Base-by-base conservation (phyloP, 2,329 filamentous ascomycete genomes). In the Fusarium musae region DNA sequence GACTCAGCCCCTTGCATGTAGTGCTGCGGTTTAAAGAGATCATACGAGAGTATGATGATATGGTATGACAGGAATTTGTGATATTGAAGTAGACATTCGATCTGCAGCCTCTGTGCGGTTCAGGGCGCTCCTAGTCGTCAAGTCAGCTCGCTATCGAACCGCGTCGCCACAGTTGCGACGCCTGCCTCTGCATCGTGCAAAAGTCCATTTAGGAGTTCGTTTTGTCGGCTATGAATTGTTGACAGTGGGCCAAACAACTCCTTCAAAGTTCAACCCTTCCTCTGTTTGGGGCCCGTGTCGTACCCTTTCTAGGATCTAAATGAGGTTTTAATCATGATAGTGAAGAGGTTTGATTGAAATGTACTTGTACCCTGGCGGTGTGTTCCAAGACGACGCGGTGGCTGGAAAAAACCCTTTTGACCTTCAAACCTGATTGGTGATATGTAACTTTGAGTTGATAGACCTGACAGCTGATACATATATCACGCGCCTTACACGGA, bases 321-420 rank as follows among this genome's bases (percentile, higher is more conserved):
- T 2, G 8, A 10, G n/a, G 23, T 8, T 2, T 0, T 28, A 53
- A 26, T 3, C 3, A 26, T 16, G 3, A 12, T 21, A 0, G 32
- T 28, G 8, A 21, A 3, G 6, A 3, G 13, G 2, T 21, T 37
- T 37, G 0, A 4, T 3, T 6, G 5, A 7, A 6, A 2, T 16
- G 0, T 12, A 9, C 17, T 4, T 0, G 5, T 12, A 15, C 13
- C 15, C 17, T 53, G n/a, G 19, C 13, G 12, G 2, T 12, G 4
- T 1, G 3, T 53, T 53, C 3, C 1, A 19, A 4, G 16, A 4
- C 0, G 6, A 3, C 2, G n/a, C 4, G 12, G 19, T 9, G 3
- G 1, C 11, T 52, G 2, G 9, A 50, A 50, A 2, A 23, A 13
- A 8, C 8, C 21, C 16, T 34, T 23, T 19, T 17, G 0, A 12